Base-by-base conservation (phyloP, 805 yeast genomes). In the Schwanniomyces pseudopolymorphus region DNA sequence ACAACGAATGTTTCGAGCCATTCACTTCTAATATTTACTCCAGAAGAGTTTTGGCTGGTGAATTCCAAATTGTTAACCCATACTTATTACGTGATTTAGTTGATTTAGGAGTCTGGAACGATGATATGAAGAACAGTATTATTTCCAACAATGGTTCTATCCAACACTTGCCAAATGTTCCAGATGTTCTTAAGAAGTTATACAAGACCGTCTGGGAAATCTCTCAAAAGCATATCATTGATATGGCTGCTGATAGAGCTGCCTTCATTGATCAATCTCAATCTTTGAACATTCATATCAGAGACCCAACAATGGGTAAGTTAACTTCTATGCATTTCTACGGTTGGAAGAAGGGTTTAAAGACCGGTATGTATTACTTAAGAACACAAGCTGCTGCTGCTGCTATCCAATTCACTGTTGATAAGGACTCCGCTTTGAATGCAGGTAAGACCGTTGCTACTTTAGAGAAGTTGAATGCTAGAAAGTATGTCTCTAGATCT, bases 331-430 rank as follows among this genome's bases (percentile, higher is more conserved):
- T 94, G 97, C 99, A 94, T 69, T 94, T 94, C 77, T 92, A 94
- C 64, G 98, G 97, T 40, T 94, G 99, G 99, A 87, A 88, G 76
- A 89, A 87, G 75, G 99, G 99, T 50, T 80, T 94, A 65, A 94
- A 94, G 79, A 94, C 99, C 4, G 99, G 99, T 61, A 92, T 94
- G 95, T 94, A 94, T 77, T 94, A 94, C 71, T 76, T 94, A 67
- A 85, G 98, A 71, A 92, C 98, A 9, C 96, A 89, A 77, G 97
- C 98, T 50, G 99, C 99, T 17, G 81, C 96, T 37, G 87, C 96
- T 43, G 97, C 99, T 40, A 94, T 94, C 63, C 96, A 92, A 74
- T 92, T 90, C 69, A 72, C 80, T 20, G 75, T 77, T 40, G 80
- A 77, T 56, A 71, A 77, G 46, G 60, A 60, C 51, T 64, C 78